Conservation (phyloP, 352 stramenopile genomes). For the Phytopythium aichiense region DNA sequence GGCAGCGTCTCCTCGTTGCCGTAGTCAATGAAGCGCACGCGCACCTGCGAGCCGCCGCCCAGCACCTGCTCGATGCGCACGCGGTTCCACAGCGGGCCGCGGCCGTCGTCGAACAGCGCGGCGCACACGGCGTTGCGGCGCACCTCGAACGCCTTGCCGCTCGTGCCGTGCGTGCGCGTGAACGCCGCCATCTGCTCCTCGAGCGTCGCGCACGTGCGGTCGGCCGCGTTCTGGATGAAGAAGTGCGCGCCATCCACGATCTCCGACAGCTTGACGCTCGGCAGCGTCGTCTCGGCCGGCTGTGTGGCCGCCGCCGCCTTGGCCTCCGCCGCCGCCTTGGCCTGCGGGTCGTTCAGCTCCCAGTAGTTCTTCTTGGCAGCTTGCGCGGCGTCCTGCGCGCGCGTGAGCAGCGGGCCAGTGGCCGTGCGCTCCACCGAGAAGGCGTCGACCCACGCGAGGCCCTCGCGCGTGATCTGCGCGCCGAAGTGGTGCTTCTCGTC, state of each 20-base stretch:
- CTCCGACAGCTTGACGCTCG: conserved; percentile 89
- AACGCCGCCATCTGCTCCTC: conserved; percentile 94
- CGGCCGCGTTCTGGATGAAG: conserved; percentile 90
- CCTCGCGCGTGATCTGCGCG: conserved; percentile 89
- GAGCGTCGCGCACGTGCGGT: conserved; percentile 85
- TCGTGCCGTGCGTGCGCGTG: conserved; percentile 82
- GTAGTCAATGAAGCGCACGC: conserved; percentile 95
- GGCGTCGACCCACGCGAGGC: conserved; percentile 91
- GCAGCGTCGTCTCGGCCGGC: conserved; percentile 44
- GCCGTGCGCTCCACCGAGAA: conserved; percentile 92
- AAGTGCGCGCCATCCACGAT: conserved; percentile 93
- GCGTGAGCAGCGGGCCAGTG: conserved; percentile 62
- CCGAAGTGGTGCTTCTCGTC: conserved; percentile 87
- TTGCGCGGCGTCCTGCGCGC: conserved; percentile 87
- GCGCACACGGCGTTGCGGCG: conserved; percentile 89
- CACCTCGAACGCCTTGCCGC: conserved; percentile 88
- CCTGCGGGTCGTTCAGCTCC: conserved; percentile 79
- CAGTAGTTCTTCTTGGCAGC: conserved; percentile 94
- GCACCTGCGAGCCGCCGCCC: conserved; percentile 42
- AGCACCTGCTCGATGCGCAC: conserved; percentile 86
- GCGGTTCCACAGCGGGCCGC: conserved; percentile 92
- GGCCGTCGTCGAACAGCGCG: conserved; percentile 95
- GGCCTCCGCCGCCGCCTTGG: conserved; percentile 25
- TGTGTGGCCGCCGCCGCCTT: conserved; percentile 28
- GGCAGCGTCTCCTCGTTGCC: conserved; percentile 90